Percentiles rank a stretch among this genome's conserved stretches.
phyloP scores from a whole-genome alignment of 306 rosid genomes.

The Senna siamea region DNA sequence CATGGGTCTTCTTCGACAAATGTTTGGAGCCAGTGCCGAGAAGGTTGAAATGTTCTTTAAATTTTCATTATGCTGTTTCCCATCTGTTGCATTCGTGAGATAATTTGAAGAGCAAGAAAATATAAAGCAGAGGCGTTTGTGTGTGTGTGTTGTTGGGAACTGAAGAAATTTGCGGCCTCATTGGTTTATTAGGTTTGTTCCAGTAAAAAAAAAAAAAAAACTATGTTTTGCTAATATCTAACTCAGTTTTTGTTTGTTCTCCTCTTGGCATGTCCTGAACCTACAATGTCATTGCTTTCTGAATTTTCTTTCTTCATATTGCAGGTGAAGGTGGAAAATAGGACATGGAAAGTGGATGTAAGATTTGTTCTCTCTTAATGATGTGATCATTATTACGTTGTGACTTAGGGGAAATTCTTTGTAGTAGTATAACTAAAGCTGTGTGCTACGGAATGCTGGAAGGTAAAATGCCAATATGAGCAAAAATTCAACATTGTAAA shows the following conservation, averaged over 20 bases:
- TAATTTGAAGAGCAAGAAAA: background rate
- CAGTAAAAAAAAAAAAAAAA: background rate
- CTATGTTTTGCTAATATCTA: background rate
- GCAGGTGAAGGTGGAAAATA: constrained; percentile 94
- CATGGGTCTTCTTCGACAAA: constrained; percentile 89
- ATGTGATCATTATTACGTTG: background rate
- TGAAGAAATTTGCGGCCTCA: background rate
- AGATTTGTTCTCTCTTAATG: constrained; percentile 42
- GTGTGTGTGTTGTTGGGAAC: background rate
- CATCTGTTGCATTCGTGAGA: background rate
- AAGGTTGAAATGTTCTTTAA: constrained; percentile 51
- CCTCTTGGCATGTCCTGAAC: constrained; percentile 14
- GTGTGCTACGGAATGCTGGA: no score
- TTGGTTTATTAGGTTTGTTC: background rate
- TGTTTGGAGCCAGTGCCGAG: constrained; percentile 86
- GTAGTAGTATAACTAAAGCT: background rate
- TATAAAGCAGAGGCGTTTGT: background rate
- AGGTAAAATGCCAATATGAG: no score
- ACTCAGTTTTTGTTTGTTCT: background rate
- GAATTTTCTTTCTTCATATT: constrained; percentile 28
- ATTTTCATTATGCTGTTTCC: background rate
- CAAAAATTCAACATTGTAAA: no score
- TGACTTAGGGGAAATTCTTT: background rate
- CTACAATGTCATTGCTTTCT: background rate
- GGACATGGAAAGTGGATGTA: constrained; percentile 95